Conservation (phyloP, 371 early-diverging fungal species). For the Apophysomyces sp. region DNA sequence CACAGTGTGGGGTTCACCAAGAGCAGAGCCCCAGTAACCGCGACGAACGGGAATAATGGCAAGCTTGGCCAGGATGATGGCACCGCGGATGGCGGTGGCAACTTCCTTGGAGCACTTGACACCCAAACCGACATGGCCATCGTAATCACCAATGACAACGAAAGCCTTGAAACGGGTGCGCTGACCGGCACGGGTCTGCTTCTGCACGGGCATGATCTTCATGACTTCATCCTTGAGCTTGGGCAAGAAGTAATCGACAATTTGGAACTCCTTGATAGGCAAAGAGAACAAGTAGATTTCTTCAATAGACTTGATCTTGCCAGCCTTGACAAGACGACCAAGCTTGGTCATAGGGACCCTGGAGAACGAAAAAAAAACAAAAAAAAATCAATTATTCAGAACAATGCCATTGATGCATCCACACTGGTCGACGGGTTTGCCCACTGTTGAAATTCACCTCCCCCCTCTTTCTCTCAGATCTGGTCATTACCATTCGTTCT, state of each 20-base stretch:
- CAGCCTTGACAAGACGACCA: constrained; percentile 92
- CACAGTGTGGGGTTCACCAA: constrained; percentile 70
- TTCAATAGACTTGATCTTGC: constrained; percentile 83
- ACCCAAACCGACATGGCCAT: constrained; percentile 98
- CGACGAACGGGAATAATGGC: constrained; percentile 95
- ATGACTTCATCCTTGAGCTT: constrained; percentile 98
- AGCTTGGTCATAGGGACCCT: constrained; percentile 94
- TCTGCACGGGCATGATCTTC: constrained; percentile 99
- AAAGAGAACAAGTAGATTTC: constrained; percentile 95
- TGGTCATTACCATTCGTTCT: constrained; percentile 68
- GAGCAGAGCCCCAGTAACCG: constrained; percentile 97
- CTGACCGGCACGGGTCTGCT: constrained; percentile 99
- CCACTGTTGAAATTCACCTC: not conserved
- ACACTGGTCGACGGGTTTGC: not conserved
- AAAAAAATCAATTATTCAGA: not conserved
- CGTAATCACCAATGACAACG: constrained; percentile 95
- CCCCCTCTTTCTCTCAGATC: too few relatives aligned
- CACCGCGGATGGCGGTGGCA: constrained; percentile 96
- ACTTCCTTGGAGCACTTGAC: constrained; percentile 99
- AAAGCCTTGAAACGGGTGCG: constrained; percentile 99
- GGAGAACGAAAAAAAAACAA: not conserved
- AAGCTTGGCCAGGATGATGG: constrained; percentile 97
- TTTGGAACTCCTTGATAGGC: constrained; percentile 98
- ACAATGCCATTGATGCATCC: not conserved
- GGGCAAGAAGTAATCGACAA: constrained; percentile 94